These are phyloP conservation scores for Phytophthora chlamydospora DNA, from an alignment of 352 stramenopile genomes.

Conservation along the genomic window DNA sequence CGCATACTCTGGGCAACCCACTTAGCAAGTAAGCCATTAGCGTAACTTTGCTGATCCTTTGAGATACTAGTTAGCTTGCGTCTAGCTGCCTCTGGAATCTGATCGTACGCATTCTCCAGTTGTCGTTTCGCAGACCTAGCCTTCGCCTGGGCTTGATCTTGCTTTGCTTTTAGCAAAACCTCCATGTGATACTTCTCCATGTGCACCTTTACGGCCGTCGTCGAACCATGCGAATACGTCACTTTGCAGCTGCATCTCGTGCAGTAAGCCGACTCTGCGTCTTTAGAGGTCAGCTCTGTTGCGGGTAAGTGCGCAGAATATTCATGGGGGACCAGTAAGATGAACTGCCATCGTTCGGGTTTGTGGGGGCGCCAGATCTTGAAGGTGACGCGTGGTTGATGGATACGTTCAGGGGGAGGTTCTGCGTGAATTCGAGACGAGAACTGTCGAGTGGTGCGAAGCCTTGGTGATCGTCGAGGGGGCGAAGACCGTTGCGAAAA, in stretches of 20 bases:
- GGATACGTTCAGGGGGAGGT: neutral
- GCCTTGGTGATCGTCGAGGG: too few relatives aligned
- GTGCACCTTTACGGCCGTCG: conserved; percentile 10
- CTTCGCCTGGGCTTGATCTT: conserved; percentile 6
- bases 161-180: conserved; percentile 1
- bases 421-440: conserved; percentile 2
- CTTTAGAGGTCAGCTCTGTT: conserved; percentile 4
- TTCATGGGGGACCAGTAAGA: neutral
- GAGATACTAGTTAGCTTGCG: neutral
- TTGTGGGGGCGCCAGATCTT: neutral
- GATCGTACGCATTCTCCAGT: conserved; percentile 13
- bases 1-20: conserved; percentile 17
- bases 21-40: conserved; percentile 2
- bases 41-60: neutral
- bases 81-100: neutral
- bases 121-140: conserved; percentile 2
- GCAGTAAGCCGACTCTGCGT: conserved; percentile 3
- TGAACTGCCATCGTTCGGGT: conserved; percentile 5
- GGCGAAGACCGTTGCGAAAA: too few relatives aligned
- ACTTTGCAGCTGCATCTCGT: conserved; percentile 10
- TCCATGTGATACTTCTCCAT: conserved; percentile 18
- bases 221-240: conserved; percentile 1
- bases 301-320: neutral
- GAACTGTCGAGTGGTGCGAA: too few relatives aligned
- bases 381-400: conserved; percentile 2